Evolutionary conservation across 768 basidiomycete genomes (phyloP).

Genomic region (Pilatotrama ljubarskyi): DNA sequence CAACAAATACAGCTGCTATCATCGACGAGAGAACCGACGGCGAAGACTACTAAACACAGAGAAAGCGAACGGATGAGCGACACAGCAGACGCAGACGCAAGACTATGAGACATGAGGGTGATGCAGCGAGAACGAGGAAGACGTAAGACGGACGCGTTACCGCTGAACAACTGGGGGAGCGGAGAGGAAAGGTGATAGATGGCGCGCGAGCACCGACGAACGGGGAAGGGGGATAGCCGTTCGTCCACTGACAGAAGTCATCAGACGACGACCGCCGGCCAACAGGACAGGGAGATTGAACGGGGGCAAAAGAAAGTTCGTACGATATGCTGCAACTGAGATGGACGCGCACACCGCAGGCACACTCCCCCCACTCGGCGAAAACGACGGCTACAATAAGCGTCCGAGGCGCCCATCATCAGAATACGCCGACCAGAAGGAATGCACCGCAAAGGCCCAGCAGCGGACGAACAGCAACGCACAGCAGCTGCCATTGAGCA

Average conservation of each 20-base stretch:
- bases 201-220: neutral
- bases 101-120: conserved; percentile 20
- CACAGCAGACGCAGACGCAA: conserved; percentile 13
- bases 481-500: conserved; percentile 4
- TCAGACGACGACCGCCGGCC: conserved; percentile 8
- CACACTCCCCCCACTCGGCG: neutral
- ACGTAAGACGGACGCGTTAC: neutral
- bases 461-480: conserved; percentile 15
- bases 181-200: neutral
- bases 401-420: conserved; percentile 17
- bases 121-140: neutral
- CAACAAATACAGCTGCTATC: conserved; percentile 21
- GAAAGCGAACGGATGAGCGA: conserved; percentile 13
- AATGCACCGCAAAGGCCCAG: neutral
- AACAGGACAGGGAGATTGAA: neutral
- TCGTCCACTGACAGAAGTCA: neutral
- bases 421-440: conserved; percentile 5
- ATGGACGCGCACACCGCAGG: neutral
- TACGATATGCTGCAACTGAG: conserved; percentile 12
- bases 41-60: conserved; percentile 14
- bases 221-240: neutral
- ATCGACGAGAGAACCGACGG: neutral
- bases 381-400: conserved; percentile 10
- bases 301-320: conserved; percentile 8
- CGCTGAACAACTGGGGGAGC: neutral